These are phyloP conservation scores for Corymbia maculata DNA, from an alignment of 345 rosid genomes.

Conservation along the genomic window DNA sequence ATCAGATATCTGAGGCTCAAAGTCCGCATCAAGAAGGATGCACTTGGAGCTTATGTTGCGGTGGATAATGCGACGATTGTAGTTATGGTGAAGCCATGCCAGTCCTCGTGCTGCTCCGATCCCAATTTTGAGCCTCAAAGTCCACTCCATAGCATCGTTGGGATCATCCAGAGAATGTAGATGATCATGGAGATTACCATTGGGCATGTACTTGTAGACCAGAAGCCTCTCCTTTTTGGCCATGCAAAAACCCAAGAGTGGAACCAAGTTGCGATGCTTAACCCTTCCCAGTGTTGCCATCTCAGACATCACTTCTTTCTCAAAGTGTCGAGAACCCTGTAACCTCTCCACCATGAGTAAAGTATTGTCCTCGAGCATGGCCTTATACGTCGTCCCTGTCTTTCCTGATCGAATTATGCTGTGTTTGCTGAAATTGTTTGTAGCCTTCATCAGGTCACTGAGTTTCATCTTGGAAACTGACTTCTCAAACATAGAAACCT, in stretches of 20 bases:
- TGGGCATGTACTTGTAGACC: constrained; percentile 67
- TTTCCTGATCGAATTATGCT: constrained; percentile 80
- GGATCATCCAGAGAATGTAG: constrained; percentile 35
- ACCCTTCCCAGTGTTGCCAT: constrained; percentile 83
- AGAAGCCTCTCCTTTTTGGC: constrained; percentile 67
- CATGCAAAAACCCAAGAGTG: constrained; percentile 80
- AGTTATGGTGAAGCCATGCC: constrained; percentile 96
- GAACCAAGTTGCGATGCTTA: constrained; percentile 71
- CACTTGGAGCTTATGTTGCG: constrained; percentile 91
- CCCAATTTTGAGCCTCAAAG: constrained; percentile 76
- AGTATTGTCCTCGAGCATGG: constrained; percentile 65
- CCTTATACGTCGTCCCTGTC: constrained; percentile 80
- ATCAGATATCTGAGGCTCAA: constrained; percentile 88
- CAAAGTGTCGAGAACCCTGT: constrained; percentile 84
- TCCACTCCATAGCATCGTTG: constrained; percentile 65
- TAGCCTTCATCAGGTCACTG: constrained; percentile 85
- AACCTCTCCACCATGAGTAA: constrained; percentile 80
- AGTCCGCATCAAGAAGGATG: constrained; percentile 68
- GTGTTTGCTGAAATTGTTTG: constrained; percentile 65
- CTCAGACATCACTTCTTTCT: constrained; percentile 70
- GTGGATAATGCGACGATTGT: constrained; percentile 90
- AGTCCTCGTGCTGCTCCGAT: constrained; percentile 75
- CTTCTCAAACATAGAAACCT: constrained; percentile 91
- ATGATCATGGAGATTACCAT: constrained; percentile 57
- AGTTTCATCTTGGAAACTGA: constrained; percentile 66